Percentiles rank a stretch among this genome's conserved stretches.
Evolutionary conservation across 371 early-diverging fungal species (phyloP).

Genomic region (Lichtheimia ramosa): DNA sequence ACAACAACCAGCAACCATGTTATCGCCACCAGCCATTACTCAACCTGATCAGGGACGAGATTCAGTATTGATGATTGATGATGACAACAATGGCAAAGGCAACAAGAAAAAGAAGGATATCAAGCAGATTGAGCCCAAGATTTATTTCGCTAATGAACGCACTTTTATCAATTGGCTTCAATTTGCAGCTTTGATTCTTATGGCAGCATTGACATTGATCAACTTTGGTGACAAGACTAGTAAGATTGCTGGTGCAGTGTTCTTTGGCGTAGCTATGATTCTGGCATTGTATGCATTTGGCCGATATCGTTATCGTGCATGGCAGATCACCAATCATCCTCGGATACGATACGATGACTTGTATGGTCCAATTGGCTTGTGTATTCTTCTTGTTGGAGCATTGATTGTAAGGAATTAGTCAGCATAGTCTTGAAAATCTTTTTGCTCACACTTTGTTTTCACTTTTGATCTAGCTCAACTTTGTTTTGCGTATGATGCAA

Average conservation of each 20-base stretch:
- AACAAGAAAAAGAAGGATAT: constrained; percentile 23
- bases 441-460: neutral
- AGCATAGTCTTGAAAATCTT: neutral
- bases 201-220: constrained; percentile 65
- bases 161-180: constrained; percentile 89
- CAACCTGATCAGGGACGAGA: neutral
- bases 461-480: constrained; percentile 18
- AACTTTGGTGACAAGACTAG: constrained; percentile 75
- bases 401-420: constrained; percentile 62
- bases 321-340: constrained; percentile 46
- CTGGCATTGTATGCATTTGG: constrained; percentile 81
- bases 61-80: neutral
- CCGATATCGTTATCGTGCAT: constrained; percentile 87
- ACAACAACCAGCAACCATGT: neutral
- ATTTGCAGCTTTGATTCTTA: constrained; percentile 63
- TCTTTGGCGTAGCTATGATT: constrained; percentile 71
- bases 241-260: constrained; percentile 61
- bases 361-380: constrained; percentile 80
- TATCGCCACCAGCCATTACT: neutral
- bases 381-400: constrained; percentile 75
- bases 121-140: constrained; percentile 84
- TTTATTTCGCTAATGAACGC: constrained; percentile 97
- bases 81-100: constrained; percentile 5
- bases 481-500: constrained; percentile 10
- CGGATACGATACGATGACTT: constrained; percentile 60